Evolutionary conservation across 2,329 filamentous ascomycete species (phyloP).

Genomic region (Ascochyta clinopodiicola): DNA sequence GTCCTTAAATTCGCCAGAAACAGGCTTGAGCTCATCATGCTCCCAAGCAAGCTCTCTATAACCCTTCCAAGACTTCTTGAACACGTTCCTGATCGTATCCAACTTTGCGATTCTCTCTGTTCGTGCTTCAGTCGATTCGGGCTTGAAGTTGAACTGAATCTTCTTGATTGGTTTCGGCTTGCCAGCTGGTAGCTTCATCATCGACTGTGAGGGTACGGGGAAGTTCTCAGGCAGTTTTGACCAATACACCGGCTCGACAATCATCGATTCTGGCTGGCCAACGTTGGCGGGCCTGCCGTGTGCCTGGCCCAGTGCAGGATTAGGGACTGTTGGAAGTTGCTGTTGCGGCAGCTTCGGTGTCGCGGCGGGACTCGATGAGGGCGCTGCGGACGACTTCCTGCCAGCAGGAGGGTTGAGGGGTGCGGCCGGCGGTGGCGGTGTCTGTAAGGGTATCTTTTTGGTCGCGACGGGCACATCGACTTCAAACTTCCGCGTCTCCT

Average conservation of each 20-base stretch:
- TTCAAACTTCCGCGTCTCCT: constrained; percentile 42
- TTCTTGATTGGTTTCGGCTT: constrained; percentile 72
- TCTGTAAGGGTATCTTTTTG: constrained; percentile 28
- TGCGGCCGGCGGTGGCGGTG: constrained; percentile 36
- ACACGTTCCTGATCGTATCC: constrained; percentile 72
- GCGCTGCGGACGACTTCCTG: constrained; percentile 22
- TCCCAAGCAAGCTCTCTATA: constrained; percentile 83
- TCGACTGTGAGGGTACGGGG: constrained; percentile 72
- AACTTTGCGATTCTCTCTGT: constrained; percentile 69
- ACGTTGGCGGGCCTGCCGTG: constrained; percentile 20
- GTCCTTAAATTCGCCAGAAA: constrained; percentile 71
- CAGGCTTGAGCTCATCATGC: constrained; percentile 83
- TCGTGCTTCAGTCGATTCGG: constrained; percentile 61
- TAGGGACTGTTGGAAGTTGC: constrained; percentile 27
- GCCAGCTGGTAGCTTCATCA: constrained; percentile 78
- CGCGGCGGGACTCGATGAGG: constrained; percentile 17
- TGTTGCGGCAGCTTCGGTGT: constrained; percentile 15
- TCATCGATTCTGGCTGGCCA: constrained; percentile 32
- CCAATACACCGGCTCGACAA: constrained; percentile 68
- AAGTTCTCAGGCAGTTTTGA: constrained; percentile 75
- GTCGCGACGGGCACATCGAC: constrained; percentile 42
- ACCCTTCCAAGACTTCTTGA: constrained; percentile 79
- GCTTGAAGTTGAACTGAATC: constrained; percentile 76
- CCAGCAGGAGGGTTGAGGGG: constrained; percentile 17
- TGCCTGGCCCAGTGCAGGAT: constrained; percentile 21